Base-by-base conservation (phyloP, 2,329 filamentous ascomycete genomes). In the Aspergillus hiratsukae region DNA sequence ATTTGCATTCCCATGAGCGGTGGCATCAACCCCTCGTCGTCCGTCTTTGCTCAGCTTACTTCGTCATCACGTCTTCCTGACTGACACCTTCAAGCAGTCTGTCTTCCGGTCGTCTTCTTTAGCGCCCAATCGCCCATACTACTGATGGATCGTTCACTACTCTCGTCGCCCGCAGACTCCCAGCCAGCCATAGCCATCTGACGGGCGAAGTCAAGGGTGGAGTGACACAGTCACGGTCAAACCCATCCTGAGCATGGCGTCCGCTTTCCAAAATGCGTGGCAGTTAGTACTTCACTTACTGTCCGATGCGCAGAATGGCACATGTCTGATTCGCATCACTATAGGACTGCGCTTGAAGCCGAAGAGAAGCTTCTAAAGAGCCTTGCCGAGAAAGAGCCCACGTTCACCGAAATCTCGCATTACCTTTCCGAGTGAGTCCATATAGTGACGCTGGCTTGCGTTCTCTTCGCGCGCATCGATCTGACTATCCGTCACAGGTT, bases 101-200 rank as follows among this genome's bases (percentile, higher is more conserved):
- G 19, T 45, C 27, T 17, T 46, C 59, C 56, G 56, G 52, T 59
- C 53, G 55, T 59, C 43, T 50, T 52, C 52, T 55, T 58, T 52
- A 51, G 52, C 54, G 46, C 52, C 43, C 23, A 23, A 54, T 48
- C 59, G 55, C 54, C 61, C 55, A 64, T 63, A 63, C 48, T 64
- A 69, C 72, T 76, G 74, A 83, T 84, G 82, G 82, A 82, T 81
- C 74, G 76, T 76, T 75, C 73, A 76, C 75, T 75, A 72, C 71
- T 74, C 70, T 68, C 70, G 73, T 72, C 70, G 71, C 72, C 73
- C 74, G 68, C 74, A 71, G 73, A 77, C 69, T 75, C 76, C 69
- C 76, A 78, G 76, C 78, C 78, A 75, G 78, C 77, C 71, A 80
- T 80, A 75, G 77, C 77, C 72, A 82, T 83, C 75, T 86, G 83